Evolutionary conservation across 192 early-diverging fungal species (phyloP).

Genomic region (Pilaira anomala): DNA sequence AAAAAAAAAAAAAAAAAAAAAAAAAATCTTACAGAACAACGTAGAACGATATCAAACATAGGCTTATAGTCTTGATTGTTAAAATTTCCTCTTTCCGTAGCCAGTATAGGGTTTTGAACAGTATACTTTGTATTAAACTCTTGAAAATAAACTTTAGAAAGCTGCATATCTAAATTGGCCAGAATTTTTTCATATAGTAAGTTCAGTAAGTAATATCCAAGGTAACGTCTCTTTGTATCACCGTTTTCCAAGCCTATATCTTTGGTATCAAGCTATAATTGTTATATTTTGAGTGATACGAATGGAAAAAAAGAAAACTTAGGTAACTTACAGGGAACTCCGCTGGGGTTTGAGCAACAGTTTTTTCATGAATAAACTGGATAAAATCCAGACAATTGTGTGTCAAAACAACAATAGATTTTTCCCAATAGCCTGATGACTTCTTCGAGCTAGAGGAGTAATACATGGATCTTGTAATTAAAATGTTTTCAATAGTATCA

Average conservation of each 20-base stretch:
- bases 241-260: background rate
- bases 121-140: constrained; percentile 19
- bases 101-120: background rate
- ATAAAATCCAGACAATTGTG: constrained; percentile 11
- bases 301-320: background rate
- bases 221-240: constrained; percentile 11
- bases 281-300: background rate
- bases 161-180: constrained; percentile 13
- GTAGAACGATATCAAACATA: background rate
- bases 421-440: background rate
- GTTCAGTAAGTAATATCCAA: constrained; percentile 12
- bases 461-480: background rate
- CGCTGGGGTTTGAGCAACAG: background rate
- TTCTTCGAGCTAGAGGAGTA: background rate
- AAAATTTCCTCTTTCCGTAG: background rate
- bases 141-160: constrained; percentile 17
- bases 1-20: background rate
- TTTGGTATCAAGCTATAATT: background rate
- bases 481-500: background rate
- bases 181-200: constrained; percentile 11
- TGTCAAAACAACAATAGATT: background rate
- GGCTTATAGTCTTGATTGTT: background rate
- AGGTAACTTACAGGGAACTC: background rate
- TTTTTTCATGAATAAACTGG: constrained; percentile 3
- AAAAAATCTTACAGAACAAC: background rate